A percentile compares a stretch with the other conserved stretches of the same genome.
Conservation (phyloP, 2,329 filamentous ascomycete species). For the Fusarium paranaense region DNA sequence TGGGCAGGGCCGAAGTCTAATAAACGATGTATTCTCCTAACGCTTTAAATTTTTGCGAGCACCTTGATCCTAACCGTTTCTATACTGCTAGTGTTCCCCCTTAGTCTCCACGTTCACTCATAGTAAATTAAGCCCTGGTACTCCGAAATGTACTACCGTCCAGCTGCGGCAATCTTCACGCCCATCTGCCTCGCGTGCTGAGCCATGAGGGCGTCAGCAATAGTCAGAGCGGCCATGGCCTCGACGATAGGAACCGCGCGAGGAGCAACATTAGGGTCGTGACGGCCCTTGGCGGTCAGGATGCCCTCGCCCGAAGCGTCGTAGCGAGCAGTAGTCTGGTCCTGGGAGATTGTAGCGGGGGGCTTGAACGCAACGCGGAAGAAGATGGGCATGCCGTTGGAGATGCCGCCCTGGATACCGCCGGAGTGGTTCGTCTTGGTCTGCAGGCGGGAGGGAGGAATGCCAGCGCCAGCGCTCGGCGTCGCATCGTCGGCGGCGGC, state of each 20-base stretch:
- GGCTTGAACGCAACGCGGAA: conserved; percentile 96
- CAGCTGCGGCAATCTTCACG: conserved; percentile 37
- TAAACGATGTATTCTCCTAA: no score
- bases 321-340: conserved; percentile 85
- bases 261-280: conserved; percentile 93
- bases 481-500: conserved; percentile 57
- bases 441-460: conserved; percentile 65
- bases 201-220: conserved; percentile 87
- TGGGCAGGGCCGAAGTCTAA: no score
- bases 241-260: conserved; percentile 89
- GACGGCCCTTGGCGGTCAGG: conserved; percentile 89
- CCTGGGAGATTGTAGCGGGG: conserved; percentile 89
- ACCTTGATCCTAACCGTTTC: no score
- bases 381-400: conserved; percentile 92
- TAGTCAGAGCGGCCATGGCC: conserved; percentile 86
- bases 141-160: conserved; percentile 32
- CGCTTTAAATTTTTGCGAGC: not conserved
- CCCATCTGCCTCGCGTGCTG: conserved; percentile 73
- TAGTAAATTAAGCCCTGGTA: conserved; percentile 21
- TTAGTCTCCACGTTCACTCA: no score
- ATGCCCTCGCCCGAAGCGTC: conserved; percentile 77
- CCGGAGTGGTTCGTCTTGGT: conserved; percentile 96
- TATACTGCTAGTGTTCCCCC: no score
- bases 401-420: conserved; percentile 94
- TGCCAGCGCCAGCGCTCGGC: conserved; percentile 53